These are phyloP conservation scores for Macrolepiota fuliginosa DNA, from an alignment of 768 basidiomycete species.

Conservation along the genomic window DNA sequence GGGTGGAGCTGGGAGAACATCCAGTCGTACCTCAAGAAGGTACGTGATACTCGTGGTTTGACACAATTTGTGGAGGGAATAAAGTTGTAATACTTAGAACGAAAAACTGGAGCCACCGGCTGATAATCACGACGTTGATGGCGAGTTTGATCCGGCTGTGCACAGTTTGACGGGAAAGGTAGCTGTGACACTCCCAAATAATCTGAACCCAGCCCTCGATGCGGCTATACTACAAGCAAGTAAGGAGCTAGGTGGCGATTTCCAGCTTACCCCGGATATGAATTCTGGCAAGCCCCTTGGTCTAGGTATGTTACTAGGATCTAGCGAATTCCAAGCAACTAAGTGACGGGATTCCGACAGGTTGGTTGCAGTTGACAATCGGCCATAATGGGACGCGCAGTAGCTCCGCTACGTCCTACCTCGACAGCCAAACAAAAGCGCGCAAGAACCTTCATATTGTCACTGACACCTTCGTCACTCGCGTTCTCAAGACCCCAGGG, in stretches of 20 bases:
- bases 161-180: no score
- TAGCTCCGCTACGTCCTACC: no score
- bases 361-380: constrained; percentile 21
- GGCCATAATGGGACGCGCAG: constrained; percentile 18
- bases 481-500: no score
- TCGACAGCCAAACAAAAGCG: constrained; percentile 17
- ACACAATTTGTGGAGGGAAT: constrained; percentile 16
- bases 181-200: constrained; percentile 16
- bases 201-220: no score
- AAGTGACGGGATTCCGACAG: not conserved
- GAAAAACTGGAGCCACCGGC: constrained; percentile 18
- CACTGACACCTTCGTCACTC: no score
- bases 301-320: not conserved
- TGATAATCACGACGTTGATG: constrained; percentile 17
- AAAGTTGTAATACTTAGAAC: constrained; percentile 9
- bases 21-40: no score
- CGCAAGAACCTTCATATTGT: no score
- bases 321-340: not conserved
- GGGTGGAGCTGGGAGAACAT: no score
- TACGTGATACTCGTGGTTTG: not conserved
- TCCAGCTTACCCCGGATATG: constrained; percentile 14
- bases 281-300: constrained; percentile 15
- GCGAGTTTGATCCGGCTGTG: constrained; percentile 21
- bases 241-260: no score
- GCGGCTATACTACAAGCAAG: no score